phyloP scores from a whole-genome alignment of 352 stramenopile genomes.

The Aphanomyces cochlioides region DNA sequence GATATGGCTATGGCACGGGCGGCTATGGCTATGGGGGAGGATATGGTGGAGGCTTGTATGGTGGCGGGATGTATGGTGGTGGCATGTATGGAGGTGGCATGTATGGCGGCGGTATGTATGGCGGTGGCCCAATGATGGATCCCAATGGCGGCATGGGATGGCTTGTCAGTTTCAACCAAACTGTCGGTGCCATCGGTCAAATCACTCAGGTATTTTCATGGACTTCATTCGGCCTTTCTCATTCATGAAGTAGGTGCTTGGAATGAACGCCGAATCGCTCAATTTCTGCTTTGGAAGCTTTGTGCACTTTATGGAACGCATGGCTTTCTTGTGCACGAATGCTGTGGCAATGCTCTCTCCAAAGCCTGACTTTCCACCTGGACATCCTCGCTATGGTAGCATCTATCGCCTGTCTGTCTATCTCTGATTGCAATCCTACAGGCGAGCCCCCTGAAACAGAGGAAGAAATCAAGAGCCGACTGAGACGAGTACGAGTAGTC shows the following conservation, averaged over 20 bases:
- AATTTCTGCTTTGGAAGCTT: constrained; percentile 79
- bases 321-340: constrained; percentile 66
- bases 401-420: not conserved
- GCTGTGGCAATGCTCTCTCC: constrained; percentile 67
- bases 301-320: constrained; percentile 79
- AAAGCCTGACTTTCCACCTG: constrained; percentile 55
- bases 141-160: constrained; percentile 51
- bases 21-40: constrained; percentile 29
- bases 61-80: constrained; percentile 31
- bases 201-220: constrained; percentile 52
- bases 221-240: not conserved
- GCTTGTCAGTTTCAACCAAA: constrained; percentile 65
- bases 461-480: constrained; percentile 67
- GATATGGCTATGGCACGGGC: constrained; percentile 36
- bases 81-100: constrained; percentile 38
- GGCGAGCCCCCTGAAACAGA: constrained; percentile 54
- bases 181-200: constrained; percentile 63
- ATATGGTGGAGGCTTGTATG: constrained; percentile 38
- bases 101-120: constrained; percentile 31
- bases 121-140: constrained; percentile 45
- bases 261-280: constrained; percentile 71
- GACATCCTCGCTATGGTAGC: constrained; percentile 66
- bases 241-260: constrained; percentile 43
- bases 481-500: constrained; percentile 70
- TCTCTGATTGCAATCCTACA: constrained; percentile 10